Evolutionary conservation across 805 yeast genomes (phyloP).

Genomic region (Brettanomyces custersianus): DNA sequence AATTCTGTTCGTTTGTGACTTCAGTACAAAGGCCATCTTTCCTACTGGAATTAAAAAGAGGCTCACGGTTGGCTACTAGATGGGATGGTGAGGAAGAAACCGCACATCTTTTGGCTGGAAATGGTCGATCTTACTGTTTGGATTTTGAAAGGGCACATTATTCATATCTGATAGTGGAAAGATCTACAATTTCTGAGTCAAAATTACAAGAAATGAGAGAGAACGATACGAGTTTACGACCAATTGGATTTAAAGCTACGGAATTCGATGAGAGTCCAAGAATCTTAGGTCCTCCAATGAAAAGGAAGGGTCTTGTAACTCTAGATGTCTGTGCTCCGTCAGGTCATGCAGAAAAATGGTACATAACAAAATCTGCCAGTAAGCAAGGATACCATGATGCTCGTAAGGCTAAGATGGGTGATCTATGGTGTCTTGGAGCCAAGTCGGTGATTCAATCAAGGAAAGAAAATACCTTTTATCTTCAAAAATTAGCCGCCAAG

Average conservation of each 20-base stretch:
- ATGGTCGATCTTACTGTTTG: constrained; percentile 65
- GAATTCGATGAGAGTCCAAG: constrained; percentile 55
- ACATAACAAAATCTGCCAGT: constrained; percentile 68
- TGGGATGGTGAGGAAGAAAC: constrained; percentile 67
- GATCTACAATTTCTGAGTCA: constrained; percentile 37
- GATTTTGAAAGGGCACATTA: constrained; percentile 64
- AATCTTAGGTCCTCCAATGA: constrained; percentile 59
- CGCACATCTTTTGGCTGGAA: constrained; percentile 25
- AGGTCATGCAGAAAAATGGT: constrained; percentile 83
- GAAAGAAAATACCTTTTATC: constrained; percentile 23
- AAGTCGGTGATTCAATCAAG: constrained; percentile 37
- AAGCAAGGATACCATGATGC: constrained; percentile 82
- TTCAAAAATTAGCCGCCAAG: constrained; percentile 26
- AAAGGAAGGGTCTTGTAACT: constrained; percentile 74
- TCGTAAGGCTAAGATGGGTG: constrained; percentile 76
- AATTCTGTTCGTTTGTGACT: constrained; percentile 70
- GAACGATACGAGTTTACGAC: constrained; percentile 9
- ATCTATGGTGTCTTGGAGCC: constrained; percentile 72
- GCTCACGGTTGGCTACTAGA: constrained; percentile 57
- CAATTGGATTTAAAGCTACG: constrained; percentile 20
- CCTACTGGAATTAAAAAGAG: constrained; percentile 77
- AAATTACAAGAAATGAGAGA: constrained; percentile 12
- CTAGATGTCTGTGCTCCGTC: constrained; percentile 72
- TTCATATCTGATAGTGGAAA: constrained; percentile 64
- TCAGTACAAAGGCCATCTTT: constrained; percentile 70